These are phyloP conservation scores for Dichotomopilus funicola DNA, from an alignment of 2,329 filamentous ascomycete genomes.

Conservation along the genomic window DNA sequence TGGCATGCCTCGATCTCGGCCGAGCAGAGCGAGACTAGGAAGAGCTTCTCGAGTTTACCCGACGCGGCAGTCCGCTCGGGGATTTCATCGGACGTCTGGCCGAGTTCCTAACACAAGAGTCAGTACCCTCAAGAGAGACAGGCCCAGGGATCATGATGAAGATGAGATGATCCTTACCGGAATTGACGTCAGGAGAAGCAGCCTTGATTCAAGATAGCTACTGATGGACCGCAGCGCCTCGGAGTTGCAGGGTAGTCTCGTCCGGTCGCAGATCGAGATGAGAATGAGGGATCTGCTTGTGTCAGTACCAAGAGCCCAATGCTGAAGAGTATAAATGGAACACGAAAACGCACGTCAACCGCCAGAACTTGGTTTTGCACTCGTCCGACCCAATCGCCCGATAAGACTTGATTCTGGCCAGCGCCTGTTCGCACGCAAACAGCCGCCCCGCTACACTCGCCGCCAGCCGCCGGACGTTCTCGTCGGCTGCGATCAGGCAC, in stretches of 20 bases:
- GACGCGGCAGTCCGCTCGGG: slow-evolving; percentile 47
- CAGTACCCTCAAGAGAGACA: too few relatives aligned
- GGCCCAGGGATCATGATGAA: background rate
- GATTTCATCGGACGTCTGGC: slow-evolving; percentile 47
- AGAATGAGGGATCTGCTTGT: slow-evolving; percentile 38
- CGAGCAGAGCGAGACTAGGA: slow-evolving; percentile 59
- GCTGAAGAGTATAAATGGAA: background rate
- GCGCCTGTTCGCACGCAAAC: slow-evolving; percentile 35
- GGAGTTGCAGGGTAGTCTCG: slow-evolving; percentile 38
- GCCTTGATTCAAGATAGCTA: slow-evolving; percentile 50
- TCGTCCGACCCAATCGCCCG: slow-evolving; percentile 32
- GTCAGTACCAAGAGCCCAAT: background rate
- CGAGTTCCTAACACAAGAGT: slow-evolving; percentile 41
- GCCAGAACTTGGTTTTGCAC: slow-evolving; percentile 45
- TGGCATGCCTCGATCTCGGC: slow-evolving; percentile 60
- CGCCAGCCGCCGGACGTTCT: slow-evolving; percentile 43
- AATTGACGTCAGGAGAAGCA: slow-evolving; percentile 46
- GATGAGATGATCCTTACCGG: slow-evolving; percentile 30
- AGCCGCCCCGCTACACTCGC: slow-evolving; percentile 42
- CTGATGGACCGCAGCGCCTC: slow-evolving; percentile 42
- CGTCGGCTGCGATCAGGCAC: slow-evolving; percentile 47
- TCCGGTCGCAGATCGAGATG: slow-evolving; percentile 43
- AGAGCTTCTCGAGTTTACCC: slow-evolving; percentile 54
- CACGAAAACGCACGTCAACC: slow-evolving; percentile 38
- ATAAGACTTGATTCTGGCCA: slow-evolving; percentile 32